Percentiles rank a stretch among this genome's conserved stretches.
These are phyloP conservation scores for Talaromyces stipitatus DNA, from an alignment of 495 filamentous ascomycete genomes.

Conservation along the genomic window DNA sequence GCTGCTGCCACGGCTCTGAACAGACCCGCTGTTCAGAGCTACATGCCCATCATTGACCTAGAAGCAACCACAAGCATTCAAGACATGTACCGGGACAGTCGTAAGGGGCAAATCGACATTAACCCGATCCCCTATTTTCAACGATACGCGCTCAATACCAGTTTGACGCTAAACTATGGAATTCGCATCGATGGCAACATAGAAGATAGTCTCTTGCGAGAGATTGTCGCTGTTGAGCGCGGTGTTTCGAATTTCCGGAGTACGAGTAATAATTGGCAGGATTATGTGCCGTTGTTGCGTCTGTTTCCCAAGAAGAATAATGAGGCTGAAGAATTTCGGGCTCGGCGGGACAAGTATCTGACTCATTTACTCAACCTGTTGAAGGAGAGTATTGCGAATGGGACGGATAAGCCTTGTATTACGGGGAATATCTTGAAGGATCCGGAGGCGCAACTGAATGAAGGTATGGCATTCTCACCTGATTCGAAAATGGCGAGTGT, in stretches of 20 bases:
- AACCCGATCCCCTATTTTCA: conserved; percentile 61
- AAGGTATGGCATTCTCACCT: conserved; percentile 31
- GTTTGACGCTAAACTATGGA: conserved; percentile 60
- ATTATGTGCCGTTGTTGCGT: conserved; percentile 58
- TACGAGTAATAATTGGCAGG: conserved; percentile 64
- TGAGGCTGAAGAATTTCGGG: conserved; percentile 46
- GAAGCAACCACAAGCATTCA: conserved; percentile 58
- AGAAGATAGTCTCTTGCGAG: conserved; percentile 48
- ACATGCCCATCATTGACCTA: conserved; percentile 67
- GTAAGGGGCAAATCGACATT: conserved; percentile 49
- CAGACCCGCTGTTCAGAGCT: conserved; percentile 55
- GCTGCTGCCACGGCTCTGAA: conserved; percentile 65
- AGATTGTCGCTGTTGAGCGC: conserved; percentile 58
- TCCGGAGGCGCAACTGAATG: conserved; percentile 52
- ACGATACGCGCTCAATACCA: conserved; percentile 59
- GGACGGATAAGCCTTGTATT: conserved; percentile 63
- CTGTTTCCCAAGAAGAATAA: conserved; percentile 46
- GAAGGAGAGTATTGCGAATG: conserved; percentile 50
- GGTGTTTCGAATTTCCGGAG: conserved; percentile 56
- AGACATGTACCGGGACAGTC: conserved; percentile 51
- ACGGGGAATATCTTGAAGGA: conserved; percentile 63
- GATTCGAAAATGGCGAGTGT: no score
- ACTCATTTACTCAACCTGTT: conserved; percentile 51
- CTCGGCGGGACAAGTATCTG: conserved; percentile 49
- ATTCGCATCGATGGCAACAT: conserved; percentile 53